Evolutionary conservation across 495 filamentous ascomycete genomes (phyloP).

Genomic region (Talaromyces ruber): DNA sequence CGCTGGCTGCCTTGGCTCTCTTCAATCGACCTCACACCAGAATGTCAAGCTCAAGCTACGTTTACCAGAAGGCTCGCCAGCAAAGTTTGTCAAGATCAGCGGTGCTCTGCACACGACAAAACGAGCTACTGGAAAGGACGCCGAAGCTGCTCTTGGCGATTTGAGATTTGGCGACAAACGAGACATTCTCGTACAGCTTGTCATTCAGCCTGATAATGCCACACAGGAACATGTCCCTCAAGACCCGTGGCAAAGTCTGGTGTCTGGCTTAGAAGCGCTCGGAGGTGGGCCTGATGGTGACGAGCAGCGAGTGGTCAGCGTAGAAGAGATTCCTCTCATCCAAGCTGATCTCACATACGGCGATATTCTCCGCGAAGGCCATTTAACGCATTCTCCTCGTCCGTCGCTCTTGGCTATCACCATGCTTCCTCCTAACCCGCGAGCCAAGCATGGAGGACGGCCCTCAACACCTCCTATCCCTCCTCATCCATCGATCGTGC

Average conservation of each 20-base stretch:
- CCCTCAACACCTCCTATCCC: conserved; percentile 78
- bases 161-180: conserved; percentile 95
- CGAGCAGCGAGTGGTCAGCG: conserved; percentile 71
- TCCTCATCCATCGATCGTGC: conserved; percentile 90
- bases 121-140: conserved; percentile 92
- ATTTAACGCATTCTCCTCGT: conserved; percentile 76
- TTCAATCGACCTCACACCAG: conserved; percentile 96
- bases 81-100: conserved; percentile 97
- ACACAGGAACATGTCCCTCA: conserved; percentile 83
- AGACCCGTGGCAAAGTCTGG: conserved; percentile 94
- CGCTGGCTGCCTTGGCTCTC: conserved; percentile 86
- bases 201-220: conserved; percentile 81
- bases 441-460: conserved; percentile 51
- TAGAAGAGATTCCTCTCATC: conserved; percentile 92
- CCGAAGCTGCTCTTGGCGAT: conserved; percentile 88
- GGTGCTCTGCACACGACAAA: conserved; percentile 96
- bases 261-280: conserved; percentile 89
- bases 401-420: conserved; percentile 95
- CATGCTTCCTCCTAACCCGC: conserved; percentile 75
- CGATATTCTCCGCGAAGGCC: conserved; percentile 87
- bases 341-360: conserved; percentile 93
- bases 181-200: conserved; percentile 91
- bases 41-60: conserved; percentile 96
- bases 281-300: conserved; percentile 87
- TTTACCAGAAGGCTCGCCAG: conserved; percentile 90